Base-by-base conservation (phyloP, 768 basidiomycete species). In the Dendrothele bispora region DNA sequence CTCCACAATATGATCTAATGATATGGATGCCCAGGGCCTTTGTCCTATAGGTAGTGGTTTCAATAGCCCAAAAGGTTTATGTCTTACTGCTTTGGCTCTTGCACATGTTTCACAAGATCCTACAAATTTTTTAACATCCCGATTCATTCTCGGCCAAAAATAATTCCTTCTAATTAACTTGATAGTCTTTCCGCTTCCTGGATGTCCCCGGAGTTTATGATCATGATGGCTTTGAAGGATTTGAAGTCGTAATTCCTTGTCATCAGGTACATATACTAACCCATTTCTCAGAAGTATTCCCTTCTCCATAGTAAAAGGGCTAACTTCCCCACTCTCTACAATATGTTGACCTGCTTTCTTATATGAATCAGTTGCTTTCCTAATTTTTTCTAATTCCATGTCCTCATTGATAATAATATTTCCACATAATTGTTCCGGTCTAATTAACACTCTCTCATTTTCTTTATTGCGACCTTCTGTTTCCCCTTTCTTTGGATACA, bases 91-190 rank as follows among this genome's bases (percentile, higher is more conserved):
- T 37, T 37, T 37, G 6, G 36, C n/a, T 7, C 52, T 39, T 20
- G 43, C 34, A 49, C 67, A 68, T 4, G 45, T 29, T 2, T 55
- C 46, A 50, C 69, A 69, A 10, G 54, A 39, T 4, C 28, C 24
- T 32, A 32, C 30, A 32, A 10, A 32, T 32, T n/a, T 10, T 32
- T 32, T 32, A 32, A 32, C 30, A 32, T 32, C 30, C 30, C n/a
- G 10, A n/a, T 32, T 10, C 10, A 32, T 10, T 38, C n/a, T n/a
- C n/a, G n/a, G n/a, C n/a, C n/a, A n/a, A n/a, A n/a, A n/a, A n/a
- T n/a, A n/a, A n/a, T n/a, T n/a, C n/a, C n/a, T n/a, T n/a, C n/a
- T n/a, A n/a, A n/a, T n/a, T n/a, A n/a, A n/a, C n/a, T n/a, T n/a
- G n/a, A n/a, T n/a, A n/a, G n/a, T n/a, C n/a, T n/a, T n/a, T n/a